phyloP scores from a whole-genome alignment of 73 alveolate genomes.

The Breviolum minutum region DNA sequence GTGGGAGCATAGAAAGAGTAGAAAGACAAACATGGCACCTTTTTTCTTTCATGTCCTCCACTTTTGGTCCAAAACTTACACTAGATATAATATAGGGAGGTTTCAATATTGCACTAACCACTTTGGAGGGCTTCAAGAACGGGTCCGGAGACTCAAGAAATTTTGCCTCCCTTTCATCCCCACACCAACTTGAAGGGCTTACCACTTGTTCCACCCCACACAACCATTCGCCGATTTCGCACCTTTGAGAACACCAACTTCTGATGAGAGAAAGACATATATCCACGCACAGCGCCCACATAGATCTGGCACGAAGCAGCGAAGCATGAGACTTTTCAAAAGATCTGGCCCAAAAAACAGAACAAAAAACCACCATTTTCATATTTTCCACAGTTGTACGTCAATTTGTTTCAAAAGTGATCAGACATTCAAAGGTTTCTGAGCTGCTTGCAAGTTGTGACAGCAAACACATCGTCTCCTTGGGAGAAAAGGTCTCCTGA shows the following conservation, averaged over 20 bases:
- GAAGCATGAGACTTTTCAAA: not conserved
- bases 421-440: not conserved
- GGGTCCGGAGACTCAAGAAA: too few species aligned
- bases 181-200: too few species aligned
- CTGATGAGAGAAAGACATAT: constrained; percentile 49
- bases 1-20: too few species aligned
- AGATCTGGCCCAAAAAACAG: too few species aligned
- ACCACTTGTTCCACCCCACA: too few species aligned
- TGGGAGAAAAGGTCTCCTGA: constrained; percentile 44
- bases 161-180: too few species aligned
- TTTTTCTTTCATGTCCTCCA: too few species aligned
- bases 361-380: not conserved
- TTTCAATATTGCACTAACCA: too few species aligned
- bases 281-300: constrained; percentile 81
- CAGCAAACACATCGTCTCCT: constrained; percentile 82
- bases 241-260: constrained; percentile 84
- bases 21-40: too few species aligned
- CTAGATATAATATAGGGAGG: too few species aligned
- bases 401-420: not conserved
- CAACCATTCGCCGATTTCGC: not conserved
- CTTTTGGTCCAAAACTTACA: too few species aligned
- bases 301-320: constrained; percentile 8
- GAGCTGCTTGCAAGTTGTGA: constrained; percentile 55
- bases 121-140: too few species aligned
- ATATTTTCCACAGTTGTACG: not conserved